phyloP scores from a whole-genome alignment of 2,329 filamentous ascomycete species.

The Phoma sp. region DNA sequence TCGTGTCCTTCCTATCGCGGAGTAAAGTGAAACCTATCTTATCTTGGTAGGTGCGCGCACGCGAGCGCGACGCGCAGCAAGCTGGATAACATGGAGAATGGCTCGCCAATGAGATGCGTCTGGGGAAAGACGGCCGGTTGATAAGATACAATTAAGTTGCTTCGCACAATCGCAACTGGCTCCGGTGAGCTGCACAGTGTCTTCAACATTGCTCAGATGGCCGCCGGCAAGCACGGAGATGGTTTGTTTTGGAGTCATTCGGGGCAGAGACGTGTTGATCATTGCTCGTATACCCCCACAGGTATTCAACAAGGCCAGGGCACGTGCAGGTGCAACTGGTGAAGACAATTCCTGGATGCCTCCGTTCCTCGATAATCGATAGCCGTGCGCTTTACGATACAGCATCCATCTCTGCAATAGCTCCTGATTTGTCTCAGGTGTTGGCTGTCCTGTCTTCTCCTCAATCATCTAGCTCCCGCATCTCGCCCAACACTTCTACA shows the following conservation, averaged over 20 bases:
- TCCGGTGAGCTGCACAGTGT: neutral
- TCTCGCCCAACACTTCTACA: neutral
- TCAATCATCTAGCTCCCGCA: neutral
- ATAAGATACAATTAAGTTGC: constrained; percentile 24
- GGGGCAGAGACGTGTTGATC: constrained; percentile 2
- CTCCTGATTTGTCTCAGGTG: neutral
- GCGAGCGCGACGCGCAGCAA: constrained; percentile 33
- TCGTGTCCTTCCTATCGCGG: constrained; percentile 46
- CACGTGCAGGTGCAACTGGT: constrained; percentile 3
- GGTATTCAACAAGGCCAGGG: neutral
- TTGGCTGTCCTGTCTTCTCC: neutral
- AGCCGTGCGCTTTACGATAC: too few species aligned
- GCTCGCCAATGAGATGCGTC: constrained; percentile 21
- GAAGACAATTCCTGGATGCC: neutral
- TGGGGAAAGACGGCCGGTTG: constrained; percentile 17
- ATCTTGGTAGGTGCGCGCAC: constrained; percentile 32
- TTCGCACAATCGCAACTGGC: neutral
- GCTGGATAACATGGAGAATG: constrained; percentile 24
- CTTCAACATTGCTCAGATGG: constrained; percentile 2
- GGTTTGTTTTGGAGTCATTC: constrained; percentile 3
- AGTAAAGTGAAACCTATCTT: constrained; percentile 38
- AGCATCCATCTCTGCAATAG: neutral
- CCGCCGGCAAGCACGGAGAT: constrained; percentile 14
- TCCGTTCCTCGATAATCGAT: neutral
- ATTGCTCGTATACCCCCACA: constrained; percentile 8